A percentile compares a stretch with the other conserved stretches of the same genome.
These are phyloP conservation scores for Batkoa obscura DNA, from an alignment of 371 early-diverging fungal genomes.

Conservation along the genomic window DNA sequence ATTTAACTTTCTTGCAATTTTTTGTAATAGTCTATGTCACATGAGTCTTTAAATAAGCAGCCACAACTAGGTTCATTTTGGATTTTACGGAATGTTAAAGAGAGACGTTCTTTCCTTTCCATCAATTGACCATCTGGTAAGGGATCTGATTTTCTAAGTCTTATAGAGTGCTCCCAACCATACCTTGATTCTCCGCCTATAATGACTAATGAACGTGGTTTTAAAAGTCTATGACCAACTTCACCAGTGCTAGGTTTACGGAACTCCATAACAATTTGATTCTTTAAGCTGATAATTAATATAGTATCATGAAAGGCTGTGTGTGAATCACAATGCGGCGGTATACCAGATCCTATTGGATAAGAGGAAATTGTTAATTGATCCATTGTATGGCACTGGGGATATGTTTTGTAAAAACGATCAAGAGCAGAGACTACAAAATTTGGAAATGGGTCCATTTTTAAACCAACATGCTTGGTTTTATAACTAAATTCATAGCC, in stretches of 20 bases:
- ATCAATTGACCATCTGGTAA: constrained; percentile 8
- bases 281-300: constrained; percentile 7
- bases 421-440: no score
- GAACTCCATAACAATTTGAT: constrained; percentile 10
- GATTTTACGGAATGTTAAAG: constrained; percentile 10
- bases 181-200: constrained; percentile 7
- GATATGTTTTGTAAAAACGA: background rate
- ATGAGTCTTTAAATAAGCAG: no score
- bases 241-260: constrained; percentile 2
- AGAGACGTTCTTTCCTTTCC: constrained; percentile 8
- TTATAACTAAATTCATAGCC: constrained; percentile 9
- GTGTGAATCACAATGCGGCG: constrained; percentile 12
- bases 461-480: constrained; percentile 5
- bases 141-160: constrained; percentile 9
- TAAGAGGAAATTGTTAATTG: constrained; percentile 10
- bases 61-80: constrained; percentile 4
- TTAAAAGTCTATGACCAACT: constrained; percentile 1
- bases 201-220: constrained; percentile 8
- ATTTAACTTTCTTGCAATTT: no score
- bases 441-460: background rate
- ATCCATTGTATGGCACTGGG: constrained; percentile 2
- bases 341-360: constrained; percentile 11
- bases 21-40: no score
- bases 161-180: constrained; percentile 11
- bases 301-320: constrained; percentile 8